These are phyloP conservation scores for Lithocarpus polystachyus DNA, from an alignment of 306 rosid species.

Conservation along the genomic window DNA sequence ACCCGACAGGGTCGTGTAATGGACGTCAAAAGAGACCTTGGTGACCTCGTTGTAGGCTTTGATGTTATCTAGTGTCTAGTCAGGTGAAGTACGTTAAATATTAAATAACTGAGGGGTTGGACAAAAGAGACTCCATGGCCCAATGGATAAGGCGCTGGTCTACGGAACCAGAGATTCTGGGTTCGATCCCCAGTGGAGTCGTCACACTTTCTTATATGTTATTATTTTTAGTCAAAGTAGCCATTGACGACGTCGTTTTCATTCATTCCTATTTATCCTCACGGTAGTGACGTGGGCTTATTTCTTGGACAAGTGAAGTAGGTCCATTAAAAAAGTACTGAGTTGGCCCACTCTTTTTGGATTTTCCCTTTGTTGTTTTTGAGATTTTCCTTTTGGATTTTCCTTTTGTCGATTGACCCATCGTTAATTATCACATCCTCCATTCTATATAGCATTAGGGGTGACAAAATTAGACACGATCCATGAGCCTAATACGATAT, in stretches of 20 bases:
- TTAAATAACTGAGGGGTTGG: rapidly evolving
- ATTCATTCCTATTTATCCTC: too few relatives aligned
- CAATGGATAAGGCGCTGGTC: conserved; percentile 75
- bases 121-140: conserved; percentile 38
- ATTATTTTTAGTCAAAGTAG: neutral
- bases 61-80: neutral
- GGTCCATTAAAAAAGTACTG: too few relatives aligned
- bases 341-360: too few relatives aligned
- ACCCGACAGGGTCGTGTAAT: neutral
- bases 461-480: rapidly evolving
- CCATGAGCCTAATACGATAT: rapidly evolving
- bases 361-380: too few relatives aligned
- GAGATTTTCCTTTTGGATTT: too few relatives aligned
- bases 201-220: neutral
- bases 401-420: too few relatives aligned
- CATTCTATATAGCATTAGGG: too few relatives aligned
- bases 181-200: conserved; percentile 73
- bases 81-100: too few relatives aligned
- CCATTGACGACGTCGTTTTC: neutral
- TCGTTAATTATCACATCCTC: too few relatives aligned
- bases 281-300: too few relatives aligned
- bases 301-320: too few relatives aligned
- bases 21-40: neutral
- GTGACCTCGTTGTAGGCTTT: neutral
- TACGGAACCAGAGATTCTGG: conserved; percentile 72